Evolutionary conservation across 148 eudicot species (phyloP).

Genomic region (Oxyria digyna): DNA sequence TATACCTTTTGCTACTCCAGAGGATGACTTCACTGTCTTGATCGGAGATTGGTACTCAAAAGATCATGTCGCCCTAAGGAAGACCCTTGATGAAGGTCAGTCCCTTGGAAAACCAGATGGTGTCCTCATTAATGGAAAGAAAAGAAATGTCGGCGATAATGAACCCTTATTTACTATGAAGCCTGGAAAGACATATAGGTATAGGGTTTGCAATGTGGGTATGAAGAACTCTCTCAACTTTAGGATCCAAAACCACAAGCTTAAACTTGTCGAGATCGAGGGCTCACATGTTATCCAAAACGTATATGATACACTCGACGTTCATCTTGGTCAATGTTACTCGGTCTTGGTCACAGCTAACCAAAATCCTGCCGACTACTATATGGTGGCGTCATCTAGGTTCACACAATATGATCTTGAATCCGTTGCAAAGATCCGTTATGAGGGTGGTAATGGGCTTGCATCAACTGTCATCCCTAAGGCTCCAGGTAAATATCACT

Average conservation of each 20-base stretch:
- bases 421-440: conserved; percentile 27
- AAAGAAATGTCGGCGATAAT: conserved; percentile 22
- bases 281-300: conserved; percentile 63
- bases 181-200: conserved; percentile 49
- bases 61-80: conserved; percentile 29
- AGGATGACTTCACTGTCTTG: conserved; percentile 41
- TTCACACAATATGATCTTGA: conserved; percentile 41
- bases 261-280: conserved; percentile 55
- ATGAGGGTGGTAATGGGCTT: conserved; percentile 23
- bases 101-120: conserved; percentile 49
- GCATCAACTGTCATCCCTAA: conserved; percentile 37
- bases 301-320: conserved; percentile 42
- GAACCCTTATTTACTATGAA: conserved; percentile 30
- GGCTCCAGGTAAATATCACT: conserved; percentile 23
- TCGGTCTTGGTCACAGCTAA: conserved; percentile 54
- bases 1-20: conserved; percentile 41
- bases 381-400: conserved; percentile 46
- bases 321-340: conserved; percentile 60
- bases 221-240: conserved; percentile 44
- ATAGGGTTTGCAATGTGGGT: conserved; percentile 64
- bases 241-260: conserved; percentile 41
- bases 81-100: conserved; percentile 31
- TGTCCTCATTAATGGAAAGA: conserved; percentile 45
- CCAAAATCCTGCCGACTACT: conserved; percentile 46
- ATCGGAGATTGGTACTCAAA: conserved; percentile 56